Conservation (phyloP, 78 protist species). For the Dictyostelium citrinum region DNA sequence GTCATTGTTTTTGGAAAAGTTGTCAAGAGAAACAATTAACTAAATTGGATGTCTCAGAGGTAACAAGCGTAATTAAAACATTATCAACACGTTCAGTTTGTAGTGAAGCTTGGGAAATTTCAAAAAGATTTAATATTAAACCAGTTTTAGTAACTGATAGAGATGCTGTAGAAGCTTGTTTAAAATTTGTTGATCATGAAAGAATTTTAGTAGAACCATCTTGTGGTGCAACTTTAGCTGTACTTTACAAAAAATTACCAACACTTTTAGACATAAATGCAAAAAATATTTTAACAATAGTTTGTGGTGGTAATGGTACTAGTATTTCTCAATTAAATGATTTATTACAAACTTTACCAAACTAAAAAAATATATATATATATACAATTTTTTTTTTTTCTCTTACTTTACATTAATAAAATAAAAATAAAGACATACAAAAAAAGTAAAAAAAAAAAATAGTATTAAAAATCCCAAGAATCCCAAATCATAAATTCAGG, state of each 20-base stretch:
- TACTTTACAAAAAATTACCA: background rate
- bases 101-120: slow-evolving; percentile 30
- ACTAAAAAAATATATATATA: background rate
- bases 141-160: slow-evolving; percentile 49
- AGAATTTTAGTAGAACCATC: slow-evolving; percentile 80
- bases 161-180: slow-evolving; percentile 79
- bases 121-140: background rate
- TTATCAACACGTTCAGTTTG: slow-evolving; percentile 63
- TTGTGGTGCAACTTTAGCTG: slow-evolving; percentile 78
- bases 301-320: slow-evolving; percentile 73
- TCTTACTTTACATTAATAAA: background rate
- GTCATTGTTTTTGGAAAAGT: slow-evolving; percentile 43
- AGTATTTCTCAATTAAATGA: background rate
- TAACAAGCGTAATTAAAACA: slow-evolving; percentile 11
- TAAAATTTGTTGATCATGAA: slow-evolving; percentile 58
- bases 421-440: background rate
- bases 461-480: no score
- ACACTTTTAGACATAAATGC: slow-evolving; percentile 29
- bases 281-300: slow-evolving; percentile 46
- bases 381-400: background rate
- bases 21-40: background rate
- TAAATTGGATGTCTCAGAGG: background rate
- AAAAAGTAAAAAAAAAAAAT: no score
- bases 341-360: background rate
- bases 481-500: no score